A percentile compares a stretch with the other conserved stretches of the same genome.
Evolutionary conservation across 495 filamentous ascomycete genomes (phyloP).

Genomic region (Penicillium argentinense): DNA sequence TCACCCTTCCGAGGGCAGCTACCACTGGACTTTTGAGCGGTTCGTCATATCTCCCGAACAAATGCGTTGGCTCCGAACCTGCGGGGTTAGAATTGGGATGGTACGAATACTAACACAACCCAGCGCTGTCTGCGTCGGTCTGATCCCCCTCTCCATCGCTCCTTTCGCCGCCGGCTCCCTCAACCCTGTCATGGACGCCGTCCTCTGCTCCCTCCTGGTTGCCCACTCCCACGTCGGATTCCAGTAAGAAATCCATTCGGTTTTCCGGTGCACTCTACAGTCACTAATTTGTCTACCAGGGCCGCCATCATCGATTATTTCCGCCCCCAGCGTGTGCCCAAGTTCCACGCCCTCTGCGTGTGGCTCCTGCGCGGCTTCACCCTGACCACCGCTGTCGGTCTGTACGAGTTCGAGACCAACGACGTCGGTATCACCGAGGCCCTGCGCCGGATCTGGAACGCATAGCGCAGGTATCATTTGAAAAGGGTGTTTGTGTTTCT

Average conservation of each 20-base stretch:
- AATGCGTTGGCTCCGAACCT: neutral
- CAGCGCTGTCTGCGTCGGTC: constrained; percentile 68
- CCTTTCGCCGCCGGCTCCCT: constrained; percentile 90
- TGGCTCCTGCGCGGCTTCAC: constrained; percentile 82
- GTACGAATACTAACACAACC: neutral
- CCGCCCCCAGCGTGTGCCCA: constrained; percentile 68
- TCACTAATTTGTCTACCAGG: constrained; percentile 33
- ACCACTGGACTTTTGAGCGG: constrained; percentile 98
- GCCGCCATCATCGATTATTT: constrained; percentile 88
- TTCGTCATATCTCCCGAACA: constrained; percentile 25
- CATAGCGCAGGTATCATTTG: constrained; percentile 37
- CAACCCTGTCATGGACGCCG: constrained; percentile 83
- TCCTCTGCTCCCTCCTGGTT: constrained; percentile 78
- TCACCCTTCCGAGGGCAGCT: constrained; percentile 80
- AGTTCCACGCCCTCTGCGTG: constrained; percentile 57
- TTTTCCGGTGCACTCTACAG: neutral
- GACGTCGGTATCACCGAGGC: constrained; percentile 93
- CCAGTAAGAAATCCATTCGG: constrained; percentile 55
- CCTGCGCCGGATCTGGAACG: constrained; percentile 81
- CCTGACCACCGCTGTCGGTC: constrained; percentile 75
- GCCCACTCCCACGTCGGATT: constrained; percentile 96
- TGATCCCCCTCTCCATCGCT: constrained; percentile 83
- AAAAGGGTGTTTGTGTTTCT: constrained; percentile 29
- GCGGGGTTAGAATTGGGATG: neutral
- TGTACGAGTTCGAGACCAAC: constrained; percentile 99